Evolutionary conservation across 345 rosid genomes (phyloP), one percentile per base, ranked within the genome.

Genomic region (Xanthoceras sorbifolium): DNA sequence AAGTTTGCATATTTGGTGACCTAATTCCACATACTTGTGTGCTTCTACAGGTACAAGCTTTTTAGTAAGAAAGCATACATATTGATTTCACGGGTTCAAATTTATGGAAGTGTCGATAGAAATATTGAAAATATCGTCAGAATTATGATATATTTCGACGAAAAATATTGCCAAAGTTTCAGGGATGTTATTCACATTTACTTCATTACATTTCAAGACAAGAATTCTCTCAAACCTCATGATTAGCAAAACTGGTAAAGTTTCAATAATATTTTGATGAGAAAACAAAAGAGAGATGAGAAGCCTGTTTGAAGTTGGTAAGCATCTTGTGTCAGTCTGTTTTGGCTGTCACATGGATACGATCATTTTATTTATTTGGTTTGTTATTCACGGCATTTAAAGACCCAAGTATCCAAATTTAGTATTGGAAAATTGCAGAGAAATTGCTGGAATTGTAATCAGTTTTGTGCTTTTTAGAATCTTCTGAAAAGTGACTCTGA

Each of bases 1-100:
- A 64, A 67, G 74, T 48, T 48, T 54, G 34, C 69, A 65, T 64
- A 31, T 1, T 32, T 46, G 50, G 40, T 63, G 29, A 74, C 84
- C 81, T 77, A 74, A 69, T 20, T 20, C 79, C 84, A 75, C 60
- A 77, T 74, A 77, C 76, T 61, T 34, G 68, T 32, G 36, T 32
- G 36, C 36, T 32, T 32, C 36, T 1, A 32, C 36, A 32, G 4
- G n/a, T n/a, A n/a, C n/a, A n/a, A n/a, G n/a, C n/a, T n/a, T n/a
- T n/a, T n/a, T n/a, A n/a, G n/a, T n/a, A n/a, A n/a, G n/a, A n/a
- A n/a, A n/a, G n/a, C n/a, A n/a, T n/a, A n/a, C n/a, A n/a, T n/a
- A n/a, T n/a, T n/a, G n/a, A n/a, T n/a, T n/a, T n/a, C n/a, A n/a
- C n/a, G n/a, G n/a, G n/a, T n/a, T n/a, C n/a, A n/a, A n/a, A n/a